Evolutionary conservation across 2,329 filamentous ascomycete species (phyloP).

Genomic region (Penicillium sp.): DNA sequence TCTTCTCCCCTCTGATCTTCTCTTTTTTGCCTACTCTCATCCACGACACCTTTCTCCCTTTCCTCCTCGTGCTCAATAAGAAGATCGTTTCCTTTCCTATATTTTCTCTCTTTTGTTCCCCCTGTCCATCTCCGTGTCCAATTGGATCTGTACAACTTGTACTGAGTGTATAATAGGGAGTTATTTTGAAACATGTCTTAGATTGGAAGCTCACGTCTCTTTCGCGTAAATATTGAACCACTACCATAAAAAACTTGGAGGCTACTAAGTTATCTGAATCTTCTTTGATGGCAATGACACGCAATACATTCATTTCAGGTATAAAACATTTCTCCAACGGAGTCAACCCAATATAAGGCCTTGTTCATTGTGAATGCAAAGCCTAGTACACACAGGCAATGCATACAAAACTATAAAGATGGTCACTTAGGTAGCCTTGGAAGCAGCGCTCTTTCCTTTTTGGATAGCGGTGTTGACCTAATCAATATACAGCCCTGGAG

Average conservation of each 20-base stretch:
- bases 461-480: no score
- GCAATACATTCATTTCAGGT: no score
- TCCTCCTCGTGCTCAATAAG: slow-evolving; percentile 27
- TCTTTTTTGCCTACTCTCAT: slow-evolving; percentile 10
- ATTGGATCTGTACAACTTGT: slow-evolving; percentile 12
- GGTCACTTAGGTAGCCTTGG: no score
- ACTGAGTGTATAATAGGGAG: slow-evolving; percentile 28
- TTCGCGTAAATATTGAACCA: background rate
- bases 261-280: background rate
- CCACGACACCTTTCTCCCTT: slow-evolving; percentile 12
- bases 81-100: slow-evolving; percentile 17
- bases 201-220: background rate
- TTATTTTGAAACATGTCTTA: slow-evolving; percentile 4
- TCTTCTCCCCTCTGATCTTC: slow-evolving; percentile 22
- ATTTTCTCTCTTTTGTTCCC: background rate
- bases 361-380: background rate
- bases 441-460: no score
- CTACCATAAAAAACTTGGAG: background rate
- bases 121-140: slow-evolving; percentile 7
- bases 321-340: no score
- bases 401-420: no score
- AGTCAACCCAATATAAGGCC: no score
- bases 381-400: background rate
- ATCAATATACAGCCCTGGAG: no score
- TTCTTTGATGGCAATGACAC: background rate